These are phyloP conservation scores for Orychophragmus violaceus DNA, from an alignment of 345 rosid species.

Conservation along the genomic window DNA sequence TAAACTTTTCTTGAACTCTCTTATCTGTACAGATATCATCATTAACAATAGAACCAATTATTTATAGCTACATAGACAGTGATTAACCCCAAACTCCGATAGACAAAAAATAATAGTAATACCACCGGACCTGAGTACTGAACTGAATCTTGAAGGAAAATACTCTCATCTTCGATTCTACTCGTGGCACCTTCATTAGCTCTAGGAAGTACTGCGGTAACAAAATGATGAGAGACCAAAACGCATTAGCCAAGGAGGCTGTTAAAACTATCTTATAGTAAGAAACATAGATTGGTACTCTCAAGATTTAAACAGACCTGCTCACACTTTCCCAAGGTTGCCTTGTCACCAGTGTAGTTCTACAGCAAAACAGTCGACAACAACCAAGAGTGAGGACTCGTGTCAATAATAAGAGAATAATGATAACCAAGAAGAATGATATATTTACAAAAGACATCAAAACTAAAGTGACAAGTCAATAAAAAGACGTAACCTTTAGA, in stretches of 20 bases:
- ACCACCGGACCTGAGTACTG: conserved; percentile 79
- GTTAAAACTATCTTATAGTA: neutral
- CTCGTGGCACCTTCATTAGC: conserved; percentile 98
- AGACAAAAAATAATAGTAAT: conserved; percentile 13
- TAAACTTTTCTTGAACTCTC: conserved; percentile 82
- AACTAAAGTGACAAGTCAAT: neutral
- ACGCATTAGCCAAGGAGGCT: neutral
- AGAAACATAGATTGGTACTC: conserved; percentile 3
- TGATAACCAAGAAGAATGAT: neutral
- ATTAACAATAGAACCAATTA: conserved; percentile 6
- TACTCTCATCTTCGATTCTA: conserved; percentile 90
- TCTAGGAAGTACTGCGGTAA: conserved; percentile 72
- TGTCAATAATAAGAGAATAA: conserved; percentile 8
- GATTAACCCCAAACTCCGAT: neutral
- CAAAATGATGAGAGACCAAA: conserved; percentile 23
- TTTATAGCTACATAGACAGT: neutral
- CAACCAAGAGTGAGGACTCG: conserved; percentile 7
- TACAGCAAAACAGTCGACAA: conserved; percentile 28
- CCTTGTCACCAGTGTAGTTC: conserved; percentile 82
- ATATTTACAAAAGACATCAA: neutral
- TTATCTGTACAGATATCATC: conserved; percentile 40
- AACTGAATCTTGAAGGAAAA: conserved; percentile 97
- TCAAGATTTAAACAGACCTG: conserved; percentile 52
- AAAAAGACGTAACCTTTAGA: conserved; percentile 63
- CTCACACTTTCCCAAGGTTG: conserved; percentile 87